Evolutionary conservation across 1,139 yeast species (phyloP).

Genomic region (Sugiyamaella neomexicana): DNA sequence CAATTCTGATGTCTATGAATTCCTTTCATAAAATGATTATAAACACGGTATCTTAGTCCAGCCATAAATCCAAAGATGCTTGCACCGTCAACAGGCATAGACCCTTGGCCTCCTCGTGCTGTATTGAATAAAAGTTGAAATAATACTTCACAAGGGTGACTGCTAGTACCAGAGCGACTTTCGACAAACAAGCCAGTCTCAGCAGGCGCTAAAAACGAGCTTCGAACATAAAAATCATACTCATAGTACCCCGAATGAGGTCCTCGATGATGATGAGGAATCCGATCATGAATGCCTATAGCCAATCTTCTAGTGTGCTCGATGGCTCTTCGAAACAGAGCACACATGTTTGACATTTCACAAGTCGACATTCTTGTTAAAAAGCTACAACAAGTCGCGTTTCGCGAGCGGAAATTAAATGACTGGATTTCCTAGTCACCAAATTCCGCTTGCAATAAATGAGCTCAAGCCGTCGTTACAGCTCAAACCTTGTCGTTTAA

Average conservation of each 20-base stretch:
- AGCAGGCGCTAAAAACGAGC: background rate
- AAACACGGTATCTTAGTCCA: slow-evolving; percentile 5
- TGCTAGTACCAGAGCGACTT: background rate
- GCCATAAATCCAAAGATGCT: background rate
- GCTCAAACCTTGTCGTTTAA: too few species aligned
- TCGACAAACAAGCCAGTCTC: background rate
- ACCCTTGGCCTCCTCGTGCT: background rate
- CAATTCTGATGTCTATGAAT: background rate
- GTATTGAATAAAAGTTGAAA: slow-evolving; percentile 1
- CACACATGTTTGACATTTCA: slow-evolving; percentile 3
- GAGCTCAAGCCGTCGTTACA: too few species aligned
- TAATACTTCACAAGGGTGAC: background rate
- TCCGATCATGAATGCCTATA: slow-evolving; percentile 15
- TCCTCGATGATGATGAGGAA: slow-evolving; percentile 17
- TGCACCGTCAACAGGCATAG: background rate
- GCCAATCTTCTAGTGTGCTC: slow-evolving; percentile 17
- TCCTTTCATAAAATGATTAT: slow-evolving; percentile 3
- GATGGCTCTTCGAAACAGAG: slow-evolving; percentile 3
- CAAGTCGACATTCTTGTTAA: slow-evolving; percentile 7
- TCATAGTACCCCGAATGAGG: background rate
- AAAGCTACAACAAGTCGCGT: too few species aligned
- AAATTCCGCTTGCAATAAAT: too few species aligned
- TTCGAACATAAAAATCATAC: slow-evolving; percentile 5
- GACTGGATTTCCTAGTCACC: too few species aligned
- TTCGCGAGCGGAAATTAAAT: too few species aligned